Evolutionary conservation across 1,139 yeast species (phyloP), one percentile per base, ranked within the genome.

Genomic region (Candida sojae): DNA sequence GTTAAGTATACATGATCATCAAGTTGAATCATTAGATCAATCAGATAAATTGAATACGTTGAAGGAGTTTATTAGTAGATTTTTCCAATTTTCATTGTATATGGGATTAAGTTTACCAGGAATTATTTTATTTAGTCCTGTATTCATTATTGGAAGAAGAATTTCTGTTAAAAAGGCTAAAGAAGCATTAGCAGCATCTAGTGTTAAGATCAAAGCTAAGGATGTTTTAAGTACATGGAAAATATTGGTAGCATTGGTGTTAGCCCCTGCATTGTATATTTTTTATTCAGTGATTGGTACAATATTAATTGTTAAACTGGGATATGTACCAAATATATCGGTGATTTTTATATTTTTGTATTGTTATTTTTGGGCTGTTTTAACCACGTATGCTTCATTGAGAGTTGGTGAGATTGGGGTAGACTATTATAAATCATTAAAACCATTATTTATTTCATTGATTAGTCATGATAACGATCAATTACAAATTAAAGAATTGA

Each of bases 151-250:
- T 21, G 62, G 75, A 5, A 64, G 60, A 45, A 60, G 65, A 42
- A 72, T 73, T 36, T 70, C 77, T 6, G 64, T 56, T 28, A 53
- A 57, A 36, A 75, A 74, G 56, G 78, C 77, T 30, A 61, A 64
- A 42, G 67, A 70, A 50, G 80, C 80, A 4, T 61, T 75, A 48
- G 77, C 72, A 3, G 69, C 67, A 5, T 71, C 77, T 9, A 66
- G 69, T 17, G 80, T 75, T 11, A 75, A 75, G 50, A 68, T 75
- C 48, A 70, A 71, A 53, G 80, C 79, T 13, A 70, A 64, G 23
- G 80, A 75, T 58, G 80, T 75, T 12, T 56, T 75, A 42, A 75
- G 77, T 9, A 71, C 79, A 3, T 75, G 80, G 80, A 75, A 75
- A 53, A 73, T 74, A 6, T 56, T 75, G 39, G 79, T 75, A 25